Evolutionary conservation across 257 asterid species (phyloP), one percentile per base, ranked within the genome.

Genomic region (Fraxinus americana): DNA sequence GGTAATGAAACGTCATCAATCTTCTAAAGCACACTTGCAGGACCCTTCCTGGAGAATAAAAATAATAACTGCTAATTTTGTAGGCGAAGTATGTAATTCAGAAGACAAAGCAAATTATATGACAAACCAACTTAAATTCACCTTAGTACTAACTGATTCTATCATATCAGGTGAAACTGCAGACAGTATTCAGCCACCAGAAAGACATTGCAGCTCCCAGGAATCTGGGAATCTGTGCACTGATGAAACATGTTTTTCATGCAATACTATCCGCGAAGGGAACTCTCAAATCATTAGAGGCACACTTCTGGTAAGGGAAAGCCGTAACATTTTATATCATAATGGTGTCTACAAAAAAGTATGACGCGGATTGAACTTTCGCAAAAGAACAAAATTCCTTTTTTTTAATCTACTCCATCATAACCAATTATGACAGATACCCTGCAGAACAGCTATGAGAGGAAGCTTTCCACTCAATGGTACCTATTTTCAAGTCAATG

Each of bases 391-490:
- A 63, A n/a, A n/a, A 1, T 7, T 12, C 75, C 32, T 39, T 65
- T 10, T 10, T 21, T 66, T 72, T 74, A 54, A 27, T 7, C 50
- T 50, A 75, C 71, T 68, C 85, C 82, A 67, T 80, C 83, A 80
- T 87, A 30, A 65, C 72, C 75, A 78, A 57, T 72, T 74, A 68
- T 82, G 76, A 82, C 91, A 96, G 98, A 87, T 93, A 85, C 98
- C 98, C 70, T 93, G 99, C 82, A 92, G 99, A 88, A 96, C 98
- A 78, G 99, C 98, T 76, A 96, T 91, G 98, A 90, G 95, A 84
- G 99, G 99, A 82, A 96, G 99, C 88, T 96, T 96, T 87, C 99
- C 99, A 9, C 90, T 96, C 52, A 96, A 96, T 85, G 99, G 99
- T 67, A 96, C 99, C 41, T 96, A 96, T 80, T 96, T 96, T 76